These are phyloP conservation scores for Salvia miltiorrhiza DNA, from an alignment of 257 asterid species.

Conservation along the genomic window DNA sequence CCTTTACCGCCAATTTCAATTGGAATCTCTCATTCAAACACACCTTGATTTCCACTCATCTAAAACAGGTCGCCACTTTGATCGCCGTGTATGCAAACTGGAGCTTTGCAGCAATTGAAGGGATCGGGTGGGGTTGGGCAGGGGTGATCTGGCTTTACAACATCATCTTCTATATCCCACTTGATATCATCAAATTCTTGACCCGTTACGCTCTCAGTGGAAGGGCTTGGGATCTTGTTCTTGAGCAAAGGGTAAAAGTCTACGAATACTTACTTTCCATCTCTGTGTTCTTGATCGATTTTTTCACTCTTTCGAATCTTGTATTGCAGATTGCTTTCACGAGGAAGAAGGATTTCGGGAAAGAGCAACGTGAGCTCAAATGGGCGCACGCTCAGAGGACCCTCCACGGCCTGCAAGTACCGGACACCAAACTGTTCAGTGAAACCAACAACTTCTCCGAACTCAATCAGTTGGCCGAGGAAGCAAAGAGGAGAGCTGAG, in stretches of 20 bases:
- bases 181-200: constrained; percentile 75
- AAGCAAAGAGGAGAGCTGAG: constrained; percentile 96
- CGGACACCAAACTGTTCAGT: constrained; percentile 77
- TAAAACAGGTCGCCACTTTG: constrained; percentile 77
- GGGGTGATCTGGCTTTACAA: constrained; percentile 97
- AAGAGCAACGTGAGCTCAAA: constrained; percentile 90
- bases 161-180: constrained; percentile 73
- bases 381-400: constrained; percentile 99
- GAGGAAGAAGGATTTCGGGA: constrained; percentile 89
- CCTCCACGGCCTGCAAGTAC: constrained; percentile 92
- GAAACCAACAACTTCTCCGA: constrained; percentile 76
- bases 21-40: not conserved
- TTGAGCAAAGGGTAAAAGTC: constrained; percentile 74
- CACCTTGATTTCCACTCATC: constrained; percentile 9
- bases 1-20: not conserved
- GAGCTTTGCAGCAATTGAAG: constrained; percentile 96
- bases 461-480: constrained; percentile 97
- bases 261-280: not conserved
- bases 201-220: constrained; percentile 86
- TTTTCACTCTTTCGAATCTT: not conserved
- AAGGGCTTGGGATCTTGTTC: constrained; percentile 97
- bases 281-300: not conserved
- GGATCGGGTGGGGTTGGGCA: constrained; percentile 99
- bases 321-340: constrained; percentile 84
- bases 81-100: constrained; percentile 91